Base-by-base conservation (phyloP, 1,284 basidiomycete species). In the Rhodotorula sp. region DNA sequence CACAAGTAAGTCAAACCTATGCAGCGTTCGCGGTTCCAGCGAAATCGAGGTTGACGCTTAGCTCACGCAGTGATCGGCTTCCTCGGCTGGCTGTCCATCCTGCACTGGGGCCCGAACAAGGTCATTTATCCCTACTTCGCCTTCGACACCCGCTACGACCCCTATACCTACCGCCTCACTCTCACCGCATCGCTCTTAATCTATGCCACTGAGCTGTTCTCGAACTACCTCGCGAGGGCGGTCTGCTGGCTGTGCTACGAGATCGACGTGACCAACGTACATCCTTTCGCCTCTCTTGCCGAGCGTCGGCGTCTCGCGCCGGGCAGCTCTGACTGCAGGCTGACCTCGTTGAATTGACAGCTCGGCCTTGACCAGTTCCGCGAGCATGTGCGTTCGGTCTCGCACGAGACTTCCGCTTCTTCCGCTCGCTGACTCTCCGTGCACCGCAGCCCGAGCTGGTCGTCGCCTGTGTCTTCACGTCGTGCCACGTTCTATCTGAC, bases 91-190 rank as follows among this genome's bases (percentile, higher is more conserved):
- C 82, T 84, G 28, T 79, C 78, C 15, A 83, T 83, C 62, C 77
- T 85, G 1, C 84, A 85, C 73, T 85, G 84, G 71, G 84, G 84
- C 0, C 80, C 82, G 2, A 86, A 86, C 64, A 37, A 74, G 76
- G 77, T 81, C 24, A 81, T 85, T 57, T 86, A 85, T 75, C 85
- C 85, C 2, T 85, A 85, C 79, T 86, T 86, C 77, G 78, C 81
- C 24, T 85, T 85, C 75, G 80, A 79, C 74, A n/a, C 81, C 81
- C 64, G 37, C 11, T 30, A 55, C 61, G 84, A 85, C 72, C 84
- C 84, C 5, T 86, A 85, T 78, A 85, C 83, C n/a, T 86, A 85
- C 72, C 79, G 79, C 34, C 78, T 85, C 46, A 86, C 85, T 0
- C 83, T 84, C 67, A 78, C 82, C 13, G 85, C 84, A 18, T 84